phyloP scores from a whole-genome alignment of 1,284 basidiomycete genomes.

The Peniophora sp. region DNA sequence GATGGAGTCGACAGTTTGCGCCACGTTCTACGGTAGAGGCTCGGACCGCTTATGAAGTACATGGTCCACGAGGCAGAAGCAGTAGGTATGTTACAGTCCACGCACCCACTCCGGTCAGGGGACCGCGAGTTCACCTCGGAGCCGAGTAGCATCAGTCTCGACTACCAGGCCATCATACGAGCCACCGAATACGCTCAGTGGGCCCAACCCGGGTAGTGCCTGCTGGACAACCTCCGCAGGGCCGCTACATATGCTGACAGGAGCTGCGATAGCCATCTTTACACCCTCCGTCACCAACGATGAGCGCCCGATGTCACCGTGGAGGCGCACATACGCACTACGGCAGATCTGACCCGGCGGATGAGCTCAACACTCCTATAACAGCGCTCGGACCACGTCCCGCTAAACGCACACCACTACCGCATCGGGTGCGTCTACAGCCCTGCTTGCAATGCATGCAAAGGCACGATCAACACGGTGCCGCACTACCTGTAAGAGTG shows the following conservation, averaged over 20 bases:
- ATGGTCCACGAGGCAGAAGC: slow-evolving; percentile 24
- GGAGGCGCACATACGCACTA: slow-evolving; percentile 2
- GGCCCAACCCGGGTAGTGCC: neutral
- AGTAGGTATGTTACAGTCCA: slow-evolving; percentile 15
- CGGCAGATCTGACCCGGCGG: neutral
- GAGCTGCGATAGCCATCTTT: neutral
- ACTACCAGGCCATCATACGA: slow-evolving; percentile 9
- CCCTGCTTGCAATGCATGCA: slow-evolving; percentile 18
- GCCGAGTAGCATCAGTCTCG: slow-evolving; percentile 2
- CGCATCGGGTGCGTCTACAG: slow-evolving; percentile 10
- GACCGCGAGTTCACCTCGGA: too few relatives aligned
- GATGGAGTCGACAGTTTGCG: neutral
- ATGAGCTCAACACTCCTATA: slow-evolving; percentile 18
- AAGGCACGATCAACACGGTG: slow-evolving; percentile 12
- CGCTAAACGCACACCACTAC: slow-evolving; percentile 18
- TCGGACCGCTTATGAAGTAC: slow-evolving; percentile 16
- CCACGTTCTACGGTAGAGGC: slow-evolving; percentile 11
- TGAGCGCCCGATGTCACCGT: slow-evolving; percentile 1
- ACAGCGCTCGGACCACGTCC: slow-evolving; percentile 19
- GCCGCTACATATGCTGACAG: neutral
- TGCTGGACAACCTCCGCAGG: neutral
- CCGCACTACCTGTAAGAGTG: slow-evolving; percentile 19
- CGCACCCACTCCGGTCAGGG: slow-evolving; percentile 8
- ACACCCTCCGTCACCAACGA: neutral
- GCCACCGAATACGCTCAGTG: neutral